Evolutionary conservation across 768 basidiomycete genomes (phyloP), one percentile per base, ranked within the genome.

Genomic region (Termitomyces titanicus): DNA sequence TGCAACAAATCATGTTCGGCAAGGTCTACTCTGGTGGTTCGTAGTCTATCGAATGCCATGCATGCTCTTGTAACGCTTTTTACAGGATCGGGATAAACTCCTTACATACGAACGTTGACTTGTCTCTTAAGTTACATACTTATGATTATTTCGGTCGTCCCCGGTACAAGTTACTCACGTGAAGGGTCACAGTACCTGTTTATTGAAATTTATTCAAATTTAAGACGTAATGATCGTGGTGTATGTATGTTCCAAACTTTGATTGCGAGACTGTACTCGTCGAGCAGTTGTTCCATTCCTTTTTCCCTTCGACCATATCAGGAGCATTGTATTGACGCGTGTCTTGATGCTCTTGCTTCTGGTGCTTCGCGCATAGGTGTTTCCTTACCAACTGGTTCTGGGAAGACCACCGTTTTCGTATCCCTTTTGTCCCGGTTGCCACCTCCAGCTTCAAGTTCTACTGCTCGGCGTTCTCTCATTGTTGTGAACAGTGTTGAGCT

Each of bases 1-100:
- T 97, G 69, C 96, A 98, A 75, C 81, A 92, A 72, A 75, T 93
- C 65, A 75, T 95, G 83, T 98, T 98, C 77, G 94, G 95, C 85
- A 97, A 95, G 84, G 95, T 98, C 76, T 98, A 98, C 90, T 88
- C 94, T 64, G 94, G 93, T 79, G 92, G 90, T 86, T 71, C 61
- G 77, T 73, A 35, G 34, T 34, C 22, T 5, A 35, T 29, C 13
- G 24, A 3, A 18, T 47, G 38, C 15, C 33, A 24, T 25, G n/a
- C 34, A 13, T 25, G 15, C 18, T 11, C 35, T 22, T 52, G 65
- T 15, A 58, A 24, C 12, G 15, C 6, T 47, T 51, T 9, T 47
- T 47, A 27, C 51, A 76, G 75, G 79, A 68, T 81, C 78, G 62
- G 77, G 78, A 67, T 79, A 77, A 75, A 35, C 47, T 63, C 68